Percentiles rank a stretch among this genome's conserved stretches.
Evolutionary conservation across 2,329 filamentous ascomycete species (phyloP).

Genomic region (Paecilomyces sp.): DNA sequence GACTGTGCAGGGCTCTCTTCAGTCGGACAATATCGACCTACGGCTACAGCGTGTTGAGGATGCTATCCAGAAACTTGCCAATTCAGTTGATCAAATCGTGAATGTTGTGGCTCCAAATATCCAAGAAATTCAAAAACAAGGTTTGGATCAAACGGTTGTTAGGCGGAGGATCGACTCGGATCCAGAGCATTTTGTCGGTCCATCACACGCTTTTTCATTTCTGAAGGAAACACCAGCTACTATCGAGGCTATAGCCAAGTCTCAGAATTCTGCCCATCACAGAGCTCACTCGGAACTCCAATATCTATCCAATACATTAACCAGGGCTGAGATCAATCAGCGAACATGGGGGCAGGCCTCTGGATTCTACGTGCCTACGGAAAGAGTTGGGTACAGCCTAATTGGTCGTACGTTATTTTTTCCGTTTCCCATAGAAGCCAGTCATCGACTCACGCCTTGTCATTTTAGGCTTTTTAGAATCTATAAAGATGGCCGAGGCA

Average conservation of each 20-base stretch:
- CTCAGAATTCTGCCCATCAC: background rate
- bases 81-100: slow-evolving; percentile 1
- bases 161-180: background rate
- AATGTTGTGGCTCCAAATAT: background rate
- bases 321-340: background rate
- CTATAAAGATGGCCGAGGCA: background rate
- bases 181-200: background rate
- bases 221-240: background rate
- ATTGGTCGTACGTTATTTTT: background rate
- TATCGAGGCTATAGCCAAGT: background rate
- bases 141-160: background rate
- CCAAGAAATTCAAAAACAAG: background rate
- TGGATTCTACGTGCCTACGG: background rate
- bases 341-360: background rate
- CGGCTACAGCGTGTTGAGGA: background rate
- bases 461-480: background rate
- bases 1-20: background rate
- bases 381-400: background rate
- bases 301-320: background rate
- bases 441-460: background rate
- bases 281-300: background rate
- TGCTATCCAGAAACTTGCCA: background rate
- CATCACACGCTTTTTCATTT: slow-evolving; percentile 1
- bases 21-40: background rate
- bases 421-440: background rate